Base-by-base conservation (phyloP, 768 basidiomycete species). In the Leccinum imitatum region DNA sequence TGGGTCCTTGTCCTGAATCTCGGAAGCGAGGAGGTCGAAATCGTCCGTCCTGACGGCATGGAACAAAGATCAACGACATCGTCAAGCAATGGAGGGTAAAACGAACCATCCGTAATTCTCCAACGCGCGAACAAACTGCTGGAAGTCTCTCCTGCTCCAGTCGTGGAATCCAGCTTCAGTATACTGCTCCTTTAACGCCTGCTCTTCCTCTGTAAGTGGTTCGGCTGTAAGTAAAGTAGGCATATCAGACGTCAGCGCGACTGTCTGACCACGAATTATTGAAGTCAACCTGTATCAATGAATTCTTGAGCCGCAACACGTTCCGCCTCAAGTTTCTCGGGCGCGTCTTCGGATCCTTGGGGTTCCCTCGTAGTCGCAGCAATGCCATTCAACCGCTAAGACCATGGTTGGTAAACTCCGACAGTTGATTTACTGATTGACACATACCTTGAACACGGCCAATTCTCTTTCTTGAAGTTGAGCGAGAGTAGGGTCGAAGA, bases 91-190 rank as follows among this genome's bases (percentile, higher is more conserved):
- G 17, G 19, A 41, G 27, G 0, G 25, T 33, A 9, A 41, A 10
- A 76, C 85, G 15, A 60, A 91, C 90, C 93, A 91, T 61, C 95
- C 95, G 68, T 92, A 86, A 13, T 76, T 78, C 70, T 90, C 91
- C 19, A 87, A 73, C 1, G 85, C 91, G 44, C 87, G 84, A 51
- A 95, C 81, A 68, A 98, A 91, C 67, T 90, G 91, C 68, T 95
- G 94, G 79, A 95, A 97, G 70, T 98, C 95, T 35, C 93, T 85
- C 65, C 92, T 84, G 71, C 87, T 91, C 96, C 96, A 98, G 64
- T 90, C 86, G 31, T 86, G 84, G 77, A 98, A 98, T 15, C 95
- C 95, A 57, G 89, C 78, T 33, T 79, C 80, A 7, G 86, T 83
- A 31, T 48, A n/a, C n/a, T 81, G 83, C 31, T 96, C 93, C 76